Evolutionary conservation across 1,139 yeast species (phyloP), one percentile per base, ranked within the genome.

Genomic region (Blastobotrys persicus): DNA sequence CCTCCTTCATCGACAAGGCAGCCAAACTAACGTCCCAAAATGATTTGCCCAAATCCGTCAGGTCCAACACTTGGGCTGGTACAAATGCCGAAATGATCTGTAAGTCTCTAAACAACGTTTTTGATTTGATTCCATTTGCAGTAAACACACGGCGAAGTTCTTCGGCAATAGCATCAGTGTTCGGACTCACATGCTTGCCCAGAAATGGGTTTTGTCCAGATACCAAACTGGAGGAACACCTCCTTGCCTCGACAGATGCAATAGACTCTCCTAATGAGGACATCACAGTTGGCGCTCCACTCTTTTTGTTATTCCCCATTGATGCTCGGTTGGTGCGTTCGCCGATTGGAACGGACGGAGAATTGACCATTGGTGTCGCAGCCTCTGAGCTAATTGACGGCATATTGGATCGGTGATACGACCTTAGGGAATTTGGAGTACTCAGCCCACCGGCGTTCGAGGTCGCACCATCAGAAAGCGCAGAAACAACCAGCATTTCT

Each of bases 11-110:
- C 12, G 68, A 62, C 44, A 60, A 51, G 1, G 71, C 71, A 1
- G 71, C 73, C 41, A 66, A 59, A 35, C 68, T 62, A 32, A 68
- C 71, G 44, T 68, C 72, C 66, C 70, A 67, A 47, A 69, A 69
- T 12, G 69, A 67, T 49, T 64, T 64, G 34, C 70, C 70, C 39
- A 58, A 55, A 40, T 64, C 68, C 2, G 66, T 64, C 53, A 59
- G 46, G 42, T 67, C 71, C 33, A 68, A 56, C 23, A 61, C 58
- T 11, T 53, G 53, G 3, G 68, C 58, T 2, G 70, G 68, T 4
- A 67, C 68, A 52, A 68, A 63, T n/a, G 71, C 61, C 1, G 71
- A 64, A 43, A 69, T 63, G 28, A 64, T 55, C 49, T 69, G 73
- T 33, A 69, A 53, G 46, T 69, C 73, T 13, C 71, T 55, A 50